Conservation (phyloP, 2,329 filamentous ascomycete species). For the Exserohilum rostratum region DNA sequence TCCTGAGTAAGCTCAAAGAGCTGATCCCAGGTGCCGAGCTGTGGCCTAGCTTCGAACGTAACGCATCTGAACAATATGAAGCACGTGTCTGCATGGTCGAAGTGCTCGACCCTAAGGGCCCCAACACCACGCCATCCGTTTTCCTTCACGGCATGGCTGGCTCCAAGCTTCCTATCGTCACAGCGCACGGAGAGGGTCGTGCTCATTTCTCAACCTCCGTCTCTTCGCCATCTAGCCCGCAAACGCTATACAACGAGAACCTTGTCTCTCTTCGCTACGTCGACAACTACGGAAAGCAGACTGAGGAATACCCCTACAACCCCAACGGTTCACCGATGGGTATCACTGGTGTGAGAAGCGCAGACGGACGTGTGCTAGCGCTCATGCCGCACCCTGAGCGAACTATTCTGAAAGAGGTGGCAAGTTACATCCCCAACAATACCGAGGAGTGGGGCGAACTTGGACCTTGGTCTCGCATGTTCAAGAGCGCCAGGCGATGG, state of each 20-base stretch:
- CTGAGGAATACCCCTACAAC: conserved; percentile 87
- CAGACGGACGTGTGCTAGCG: conserved; percentile 79
- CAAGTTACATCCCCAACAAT: conserved; percentile 73
- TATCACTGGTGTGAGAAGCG: conserved; percentile 78
- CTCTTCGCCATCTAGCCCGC: conserved; percentile 52
- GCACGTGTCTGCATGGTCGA: conserved; percentile 85
- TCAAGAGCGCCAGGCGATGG: conserved; percentile 87
- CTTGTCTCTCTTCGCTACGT: conserved; percentile 82
- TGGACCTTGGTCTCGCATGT: conserved; percentile 85
- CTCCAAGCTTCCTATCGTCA: conserved; percentile 80
- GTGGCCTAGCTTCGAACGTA: conserved; percentile 89
- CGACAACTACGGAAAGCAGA: conserved; percentile 77
- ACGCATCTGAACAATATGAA: conserved; percentile 88
- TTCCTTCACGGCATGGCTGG: conserved; percentile 91
- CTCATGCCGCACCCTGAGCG: conserved; percentile 95
- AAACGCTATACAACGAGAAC: conserved; percentile 65
- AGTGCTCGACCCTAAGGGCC: conserved; percentile 64
- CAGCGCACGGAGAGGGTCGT: conserved; percentile 89
- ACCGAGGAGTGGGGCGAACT: conserved; percentile 75
- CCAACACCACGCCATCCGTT: conserved; percentile 63
- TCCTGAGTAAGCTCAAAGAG: conserved; percentile 81
- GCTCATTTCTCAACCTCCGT: conserved; percentile 59
- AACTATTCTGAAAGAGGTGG: conserved; percentile 80
- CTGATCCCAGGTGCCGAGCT: conserved; percentile 81
- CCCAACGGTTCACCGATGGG: conserved; percentile 83